phyloP scores from a whole-genome alignment of 345 rosid genomes.

The Dimocarpus longan region DNA sequence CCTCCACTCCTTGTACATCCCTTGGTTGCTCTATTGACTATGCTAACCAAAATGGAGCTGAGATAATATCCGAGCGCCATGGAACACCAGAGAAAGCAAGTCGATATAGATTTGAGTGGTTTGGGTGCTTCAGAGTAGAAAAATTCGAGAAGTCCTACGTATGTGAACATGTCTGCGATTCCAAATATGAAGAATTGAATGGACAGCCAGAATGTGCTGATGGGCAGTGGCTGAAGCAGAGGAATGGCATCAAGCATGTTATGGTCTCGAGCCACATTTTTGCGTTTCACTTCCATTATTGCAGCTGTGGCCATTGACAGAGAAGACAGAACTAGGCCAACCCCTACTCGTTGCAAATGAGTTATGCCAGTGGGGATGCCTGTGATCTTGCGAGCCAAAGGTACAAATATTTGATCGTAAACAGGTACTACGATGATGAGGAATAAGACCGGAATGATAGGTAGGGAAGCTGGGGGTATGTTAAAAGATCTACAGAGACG shows the following conservation, averaged over 20 bases:
- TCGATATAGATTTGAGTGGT: conserved; percentile 42
- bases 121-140: conserved; percentile 64
- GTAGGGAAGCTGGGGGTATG: conserved; percentile 60
- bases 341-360: conserved; percentile 61
- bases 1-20: conserved; percentile 35
- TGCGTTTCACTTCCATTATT: conserved; percentile 52
- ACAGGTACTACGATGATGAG: conserved; percentile 43
- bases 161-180: conserved; percentile 57
- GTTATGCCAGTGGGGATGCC: conserved; percentile 51
- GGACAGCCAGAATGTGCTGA: conserved; percentile 55
- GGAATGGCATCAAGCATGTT: conserved; percentile 54
- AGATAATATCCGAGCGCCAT: conserved; percentile 57
- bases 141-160: conserved; percentile 56
- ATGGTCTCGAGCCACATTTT: conserved; percentile 46
- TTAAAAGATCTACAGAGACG: conserved; percentile 35
- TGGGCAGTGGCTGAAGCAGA: conserved; percentile 43
- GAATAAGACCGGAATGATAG: conserved; percentile 48
- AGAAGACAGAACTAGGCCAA: conserved; percentile 50
- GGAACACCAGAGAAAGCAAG: conserved; percentile 61
- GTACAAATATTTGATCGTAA: conserved; percentile 49
- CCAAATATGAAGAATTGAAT: conserved; percentile 63
- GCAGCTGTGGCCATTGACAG: conserved; percentile 54
- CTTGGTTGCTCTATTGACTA: conserved; percentile 44
- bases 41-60: conserved; percentile 48
- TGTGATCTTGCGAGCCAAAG: conserved; percentile 46